Evolutionary conservation across 129 eudicot species (phyloP).

Genomic region (Scalesia atractyloides): DNA sequence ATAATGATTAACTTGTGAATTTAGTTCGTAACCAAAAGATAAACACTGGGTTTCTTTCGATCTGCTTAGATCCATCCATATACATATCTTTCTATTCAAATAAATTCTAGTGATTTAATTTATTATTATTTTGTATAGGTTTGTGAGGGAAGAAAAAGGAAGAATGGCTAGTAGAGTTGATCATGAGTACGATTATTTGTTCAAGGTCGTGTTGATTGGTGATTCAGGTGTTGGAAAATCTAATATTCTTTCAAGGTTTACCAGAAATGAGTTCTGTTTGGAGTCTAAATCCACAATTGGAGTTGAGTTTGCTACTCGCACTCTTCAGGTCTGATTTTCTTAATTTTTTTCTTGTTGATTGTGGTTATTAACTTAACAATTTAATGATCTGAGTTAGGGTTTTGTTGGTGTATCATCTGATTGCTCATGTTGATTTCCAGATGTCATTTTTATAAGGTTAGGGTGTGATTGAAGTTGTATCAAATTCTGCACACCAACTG

Average conservation of each 20-base stretch:
- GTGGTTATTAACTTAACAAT: background rate
- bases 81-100: slow-evolving; percentile 1
- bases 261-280: slow-evolving; percentile 43
- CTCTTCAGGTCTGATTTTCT: slow-evolving; percentile 35
- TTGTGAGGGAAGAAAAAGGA: background rate
- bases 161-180: slow-evolving; percentile 45
- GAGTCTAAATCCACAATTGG: slow-evolving; percentile 45
- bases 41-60: slow-evolving; percentile 3
- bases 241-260: slow-evolving; percentile 41
- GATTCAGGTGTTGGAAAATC: slow-evolving; percentile 46
- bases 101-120: background rate
- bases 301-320: slow-evolving; percentile 42
- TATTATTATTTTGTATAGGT: slow-evolving; percentile 23
- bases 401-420: slow-evolving; percentile 13
- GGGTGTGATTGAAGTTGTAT: background rate
- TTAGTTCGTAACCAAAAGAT: background rate
- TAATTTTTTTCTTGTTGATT: background rate
- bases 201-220: slow-evolving; percentile 45
- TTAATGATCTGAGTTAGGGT: background rate
- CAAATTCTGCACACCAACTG: background rate
- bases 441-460: background rate
- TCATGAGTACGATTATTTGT: slow-evolving; percentile 43
- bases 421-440: background rate
- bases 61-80: slow-evolving; percentile 39
- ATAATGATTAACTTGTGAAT: background rate